Conservation (phyloP, 345 rosid genomes). For the Sonneratia caseolaris region DNA sequence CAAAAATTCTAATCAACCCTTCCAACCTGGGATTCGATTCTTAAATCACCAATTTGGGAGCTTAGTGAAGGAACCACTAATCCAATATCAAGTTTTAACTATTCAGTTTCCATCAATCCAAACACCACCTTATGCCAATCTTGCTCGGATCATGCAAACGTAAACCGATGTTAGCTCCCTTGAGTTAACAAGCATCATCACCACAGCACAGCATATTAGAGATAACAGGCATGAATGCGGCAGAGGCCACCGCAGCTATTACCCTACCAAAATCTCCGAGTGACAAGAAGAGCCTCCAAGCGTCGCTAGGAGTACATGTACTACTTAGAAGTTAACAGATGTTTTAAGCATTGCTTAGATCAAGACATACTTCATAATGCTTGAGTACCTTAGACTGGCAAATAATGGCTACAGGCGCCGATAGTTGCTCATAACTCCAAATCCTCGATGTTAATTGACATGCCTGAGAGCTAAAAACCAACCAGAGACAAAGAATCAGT, state of each 20-base stretch:
- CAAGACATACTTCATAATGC: neutral
- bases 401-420: neutral
- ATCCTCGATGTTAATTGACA: neutral
- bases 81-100: no score
- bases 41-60: no score
- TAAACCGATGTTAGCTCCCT: neutral
- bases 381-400: neutral
- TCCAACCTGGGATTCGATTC: no score
- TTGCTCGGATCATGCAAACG: neutral
- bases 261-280: neutral
- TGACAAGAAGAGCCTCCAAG: neutral
- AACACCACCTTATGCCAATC: no score
- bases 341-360: neutral
- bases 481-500: slow-evolving; percentile 31
- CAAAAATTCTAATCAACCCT: no score
- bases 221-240: neutral
- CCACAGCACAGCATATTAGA: neutral
- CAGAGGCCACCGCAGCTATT: neutral
- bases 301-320: neutral
- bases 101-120: no score
- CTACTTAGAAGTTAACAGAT: neutral
- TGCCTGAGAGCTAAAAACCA: neutral
- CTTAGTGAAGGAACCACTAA: no score
- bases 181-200: neutral
- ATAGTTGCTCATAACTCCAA: slow-evolving; percentile 3